Conservation (phyloP, 768 basidiomycete genomes). For the Suillus brevipes region DNA sequence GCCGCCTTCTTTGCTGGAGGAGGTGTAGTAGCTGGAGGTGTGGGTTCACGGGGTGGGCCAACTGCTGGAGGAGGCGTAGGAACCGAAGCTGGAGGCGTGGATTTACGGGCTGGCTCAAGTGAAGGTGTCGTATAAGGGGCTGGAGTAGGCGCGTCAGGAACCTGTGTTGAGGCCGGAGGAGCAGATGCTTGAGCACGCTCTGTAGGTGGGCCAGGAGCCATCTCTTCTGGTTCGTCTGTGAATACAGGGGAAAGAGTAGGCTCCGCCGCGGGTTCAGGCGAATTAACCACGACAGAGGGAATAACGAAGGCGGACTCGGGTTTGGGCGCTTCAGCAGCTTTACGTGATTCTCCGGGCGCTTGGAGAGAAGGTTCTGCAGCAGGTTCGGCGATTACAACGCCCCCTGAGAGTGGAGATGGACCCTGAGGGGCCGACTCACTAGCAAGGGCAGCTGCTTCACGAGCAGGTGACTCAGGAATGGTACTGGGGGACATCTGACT, state of each 20-base stretch:
- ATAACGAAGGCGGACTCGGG: conserved; percentile 17
- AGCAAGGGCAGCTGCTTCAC: conserved; percentile 49
- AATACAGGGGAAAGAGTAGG: conserved; percentile 45
- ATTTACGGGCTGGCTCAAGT: conserved; percentile 19
- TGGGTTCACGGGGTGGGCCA: not conserved
- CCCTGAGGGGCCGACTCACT: conserved; percentile 33
- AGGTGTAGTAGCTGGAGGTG: conserved; percentile 1
- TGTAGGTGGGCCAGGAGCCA: conserved; percentile 10
- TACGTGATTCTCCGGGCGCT: conserved; percentile 10
- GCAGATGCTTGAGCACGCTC: not conserved
- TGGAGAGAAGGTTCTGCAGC: conserved; percentile 14
- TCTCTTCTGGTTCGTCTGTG: conserved; percentile 50
- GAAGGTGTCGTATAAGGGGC: conserved; percentile 13
- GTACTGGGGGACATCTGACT: conserved; percentile 40
- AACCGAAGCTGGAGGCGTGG: conserved; percentile 20
- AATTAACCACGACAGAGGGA: conserved; percentile 14
- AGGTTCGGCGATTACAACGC: conserved; percentile 22
- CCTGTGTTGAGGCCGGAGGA: conserved; percentile 6
- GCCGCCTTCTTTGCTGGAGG: conserved; percentile 3
- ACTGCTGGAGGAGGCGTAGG: conserved; percentile 5
- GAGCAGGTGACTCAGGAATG: conserved; percentile 67
- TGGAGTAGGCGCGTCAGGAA: conserved; percentile 4
- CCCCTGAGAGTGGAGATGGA: conserved; percentile 45
- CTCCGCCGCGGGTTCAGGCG: conserved; percentile 28
- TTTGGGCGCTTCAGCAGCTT: not conserved